Base-by-base conservation (phyloP, 495 filamentous ascomycete genomes). In the Friedmanniomyces simplex region DNA sequence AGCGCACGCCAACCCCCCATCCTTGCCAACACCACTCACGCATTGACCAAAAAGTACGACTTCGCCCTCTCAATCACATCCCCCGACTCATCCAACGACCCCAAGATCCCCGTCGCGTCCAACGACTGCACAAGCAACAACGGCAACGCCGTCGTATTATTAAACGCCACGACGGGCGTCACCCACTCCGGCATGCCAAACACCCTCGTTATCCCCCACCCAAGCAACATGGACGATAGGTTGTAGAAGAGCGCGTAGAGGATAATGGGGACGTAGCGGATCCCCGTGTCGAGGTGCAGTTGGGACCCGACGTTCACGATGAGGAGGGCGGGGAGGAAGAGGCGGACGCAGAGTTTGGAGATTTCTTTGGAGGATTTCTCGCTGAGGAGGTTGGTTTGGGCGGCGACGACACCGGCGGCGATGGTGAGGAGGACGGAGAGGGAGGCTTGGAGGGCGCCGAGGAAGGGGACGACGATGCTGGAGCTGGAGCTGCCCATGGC, bases 121-220 rank as follows among this genome's bases (percentile, higher is more conserved):
- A 90, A 74, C 7, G 81, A 79, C 54, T 85, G 74, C 34, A 88
- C 73, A 2, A 89, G 75, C 3, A 88, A 72, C 16, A 91, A 71
- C 0, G 86, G 86, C 32, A 88, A 79, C 26, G 76, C 80, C 0
- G 83, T 87, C 0, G 86, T 87, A 63, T 89, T 91, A 72, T 88
- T 91, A 72, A 89, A 88, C 41, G 82, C 74, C 48, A 87, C 75
- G 0, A 83, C 82, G 0, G 82, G 80, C 0, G 80, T 81, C 14
- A 79, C 76, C 85, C 84, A 90, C 50, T 71, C 69, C 1, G 85
- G 86, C 34, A 89, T 72, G 21, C 74, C 71, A 52, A 86, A 75
- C 3, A 75, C 13, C 36, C 70, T 69, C 0, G 73, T 76, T 0
- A 70, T 58, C 1, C 71, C 47, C 34, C 71, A 68, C 1, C 79